Conservation (phyloP, 1,284 basidiomycete genomes). For the Trametes sp. region DNA sequence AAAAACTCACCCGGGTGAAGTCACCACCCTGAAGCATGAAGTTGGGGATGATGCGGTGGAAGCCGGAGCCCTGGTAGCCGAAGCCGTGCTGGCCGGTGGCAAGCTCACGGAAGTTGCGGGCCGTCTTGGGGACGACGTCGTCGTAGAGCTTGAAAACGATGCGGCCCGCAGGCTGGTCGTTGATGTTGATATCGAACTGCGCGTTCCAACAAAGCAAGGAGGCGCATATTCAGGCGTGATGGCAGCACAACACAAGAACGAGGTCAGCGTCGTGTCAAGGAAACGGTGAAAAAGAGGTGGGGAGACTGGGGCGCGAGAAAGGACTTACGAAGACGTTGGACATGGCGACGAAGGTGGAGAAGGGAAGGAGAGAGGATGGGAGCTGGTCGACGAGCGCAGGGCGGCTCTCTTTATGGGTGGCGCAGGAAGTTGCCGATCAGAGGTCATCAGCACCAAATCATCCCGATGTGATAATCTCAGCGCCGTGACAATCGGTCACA, state of each 20-base stretch:
- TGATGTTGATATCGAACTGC: slow-evolving; percentile 68
- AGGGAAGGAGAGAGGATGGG: slow-evolving; percentile 24
- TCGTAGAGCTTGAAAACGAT: slow-evolving; percentile 73
- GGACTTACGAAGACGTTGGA: slow-evolving; percentile 58
- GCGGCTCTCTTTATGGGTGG: slow-evolving; percentile 37
- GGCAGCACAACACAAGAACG: background rate
- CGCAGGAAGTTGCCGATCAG: slow-evolving; percentile 42
- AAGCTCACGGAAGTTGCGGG: slow-evolving; percentile 59
- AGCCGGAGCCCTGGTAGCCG: slow-evolving; percentile 47
- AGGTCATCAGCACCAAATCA: slow-evolving; percentile 41
- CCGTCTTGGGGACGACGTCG: slow-evolving; percentile 56
- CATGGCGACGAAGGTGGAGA: slow-evolving; percentile 42
- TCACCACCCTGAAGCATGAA: slow-evolving; percentile 78
- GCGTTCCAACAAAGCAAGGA: slow-evolving; percentile 8
- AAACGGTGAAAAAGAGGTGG: background rate
- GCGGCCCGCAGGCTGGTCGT: slow-evolving; percentile 52
- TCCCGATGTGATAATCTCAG: slow-evolving; percentile 40
- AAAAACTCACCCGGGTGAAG: slow-evolving; percentile 55
- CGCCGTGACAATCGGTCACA: slow-evolving; percentile 42
- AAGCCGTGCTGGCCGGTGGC: slow-evolving; percentile 54
- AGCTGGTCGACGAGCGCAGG: slow-evolving; percentile 23
- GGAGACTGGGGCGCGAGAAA: background rate
- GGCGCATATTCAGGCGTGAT: background rate
- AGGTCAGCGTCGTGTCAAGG: slow-evolving; percentile 10
- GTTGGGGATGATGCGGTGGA: slow-evolving; percentile 49